Evolutionary conservation across 2,329 filamentous ascomycete species (phyloP).

Genomic region (Graphilbum ipis-grandicollis): DNA sequence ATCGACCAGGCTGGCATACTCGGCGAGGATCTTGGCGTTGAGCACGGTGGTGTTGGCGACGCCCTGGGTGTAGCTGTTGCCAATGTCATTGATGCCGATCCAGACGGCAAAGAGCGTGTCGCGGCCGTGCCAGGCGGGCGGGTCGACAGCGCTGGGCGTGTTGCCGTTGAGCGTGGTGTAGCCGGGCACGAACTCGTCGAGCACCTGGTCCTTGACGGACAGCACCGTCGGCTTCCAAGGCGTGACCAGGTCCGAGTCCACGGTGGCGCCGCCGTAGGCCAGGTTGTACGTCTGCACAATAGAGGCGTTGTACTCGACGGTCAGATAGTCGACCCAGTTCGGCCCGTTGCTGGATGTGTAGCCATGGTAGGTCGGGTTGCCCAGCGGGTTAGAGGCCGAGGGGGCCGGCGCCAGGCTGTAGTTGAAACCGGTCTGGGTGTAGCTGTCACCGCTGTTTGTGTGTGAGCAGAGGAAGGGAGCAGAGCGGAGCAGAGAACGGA

Average conservation of each 20-base stretch:
- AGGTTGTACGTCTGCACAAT: constrained; percentile 29
- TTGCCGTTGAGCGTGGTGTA: constrained; percentile 8
- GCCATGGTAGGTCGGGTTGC: constrained; percentile 38
- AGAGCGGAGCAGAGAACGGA: too few relatives aligned
- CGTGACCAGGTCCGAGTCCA: constrained; percentile 27
- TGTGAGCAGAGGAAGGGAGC: too few relatives aligned
- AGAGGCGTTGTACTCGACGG: constrained; percentile 22
- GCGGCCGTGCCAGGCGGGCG: constrained; percentile 21
- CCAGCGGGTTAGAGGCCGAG: constrained; percentile 35
- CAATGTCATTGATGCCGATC: constrained; percentile 38
- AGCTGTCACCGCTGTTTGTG: constrained; percentile 7
- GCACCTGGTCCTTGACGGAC: constrained; percentile 33
- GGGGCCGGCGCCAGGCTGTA: constrained; percentile 26
- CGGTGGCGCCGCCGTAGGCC: constrained; percentile 31
- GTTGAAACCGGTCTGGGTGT: constrained; percentile 28
- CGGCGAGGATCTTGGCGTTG: constrained; percentile 21
- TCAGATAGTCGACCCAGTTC: constrained; percentile 30
- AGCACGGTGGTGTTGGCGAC: constrained; percentile 23
- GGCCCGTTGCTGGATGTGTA: constrained; percentile 26
- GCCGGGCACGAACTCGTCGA: constrained; percentile 18
- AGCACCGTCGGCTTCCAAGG: constrained; percentile 29
- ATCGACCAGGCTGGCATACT: constrained; percentile 23
- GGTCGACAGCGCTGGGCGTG: constrained; percentile 10
- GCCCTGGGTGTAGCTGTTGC: constrained; percentile 22
- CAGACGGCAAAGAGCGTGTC: constrained; percentile 31